A percentile compares a stretch with the other conserved stretches of the same genome.
phyloP scores from a whole-genome alignment of 148 eudicot species.

The Fagopyrum esculentum region DNA sequence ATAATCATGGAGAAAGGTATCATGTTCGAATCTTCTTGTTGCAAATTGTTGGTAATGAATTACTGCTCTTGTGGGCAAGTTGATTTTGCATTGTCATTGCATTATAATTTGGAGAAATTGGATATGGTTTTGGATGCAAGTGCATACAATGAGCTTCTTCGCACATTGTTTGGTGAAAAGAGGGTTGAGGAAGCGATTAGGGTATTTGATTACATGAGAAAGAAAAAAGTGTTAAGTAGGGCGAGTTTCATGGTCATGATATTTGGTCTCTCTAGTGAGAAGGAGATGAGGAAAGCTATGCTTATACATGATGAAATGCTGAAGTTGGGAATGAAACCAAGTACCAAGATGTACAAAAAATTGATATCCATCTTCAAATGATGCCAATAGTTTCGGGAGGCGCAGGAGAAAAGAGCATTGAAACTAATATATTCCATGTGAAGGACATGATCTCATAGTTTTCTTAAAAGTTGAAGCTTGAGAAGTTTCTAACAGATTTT shows the following conservation, averaged over 20 bases:
- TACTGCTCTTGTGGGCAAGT: slow-evolving; percentile 46
- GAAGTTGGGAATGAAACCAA: slow-evolving; percentile 72
- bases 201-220: slow-evolving; percentile 69
- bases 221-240: slow-evolving; percentile 30
- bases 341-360: slow-evolving; percentile 48
- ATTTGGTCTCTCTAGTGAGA: slow-evolving; percentile 49
- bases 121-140: slow-evolving; percentile 42
- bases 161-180: slow-evolving; percentile 37
- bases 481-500: too few species aligned
- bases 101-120: slow-evolving; percentile 38
- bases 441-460: too few species aligned
- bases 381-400: background rate
- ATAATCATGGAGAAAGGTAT: slow-evolving; percentile 35
- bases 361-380: slow-evolving; percentile 61
- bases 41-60: slow-evolving; percentile 42
- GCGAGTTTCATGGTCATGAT: slow-evolving; percentile 71
- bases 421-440: too few species aligned
- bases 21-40: slow-evolving; percentile 46
- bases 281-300: slow-evolving; percentile 78
- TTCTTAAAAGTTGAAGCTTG: too few species aligned
- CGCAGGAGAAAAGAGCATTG: too few species aligned
- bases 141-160: slow-evolving; percentile 53
- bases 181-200: slow-evolving; percentile 46
- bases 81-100: slow-evolving; percentile 53
- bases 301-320: slow-evolving; percentile 84